Evolutionary conservation across 805 yeast species (phyloP), one percentile per base, ranked within the genome.

Genomic region (Yarrowia keelungensis): DNA sequence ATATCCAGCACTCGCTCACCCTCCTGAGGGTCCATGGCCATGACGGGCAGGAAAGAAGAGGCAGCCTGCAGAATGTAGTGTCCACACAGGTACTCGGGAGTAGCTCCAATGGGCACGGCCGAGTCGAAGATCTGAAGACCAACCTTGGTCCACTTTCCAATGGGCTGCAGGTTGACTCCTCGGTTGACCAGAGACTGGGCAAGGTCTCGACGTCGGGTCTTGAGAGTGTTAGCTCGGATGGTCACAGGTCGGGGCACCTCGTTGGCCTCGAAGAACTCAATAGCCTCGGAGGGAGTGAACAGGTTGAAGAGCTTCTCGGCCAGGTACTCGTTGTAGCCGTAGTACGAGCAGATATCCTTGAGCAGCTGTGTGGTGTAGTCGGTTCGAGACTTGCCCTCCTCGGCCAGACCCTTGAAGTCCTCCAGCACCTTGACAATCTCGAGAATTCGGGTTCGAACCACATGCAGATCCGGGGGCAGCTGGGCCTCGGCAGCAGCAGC

Each of bases 101-200:
- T 95, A 54, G 99, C 99, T 79, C 99, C 99, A 74, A 95, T 91
- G 53, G 99, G 99, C n/a, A 95, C 98, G 79, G 93, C 98, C 32
- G 98, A 93, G 77, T 95, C 99, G 78, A 94, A 95, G 67, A 95
- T 89, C 80, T 95, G 99, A 72, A 95, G 83, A 71, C 99, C 99
- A 65, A 95, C 98, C 80, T 95, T 95, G 32, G 98, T 92, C 99
- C 99, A 95, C 50, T 90, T 82, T 64, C 98, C 98, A 74, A 95
- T 92, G 54, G 98, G 98, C 80, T 95, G 98, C 74, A 95, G 83
- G 77, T 95, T 95, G 71, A 94, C 99, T 78, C 99, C 99, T 76
- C 97, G 88, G 80, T 94, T 94, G 69, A 94, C 97, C 71, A 95
- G 84, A 15, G 95, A 87, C 79, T 95, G 98, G 2, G 97, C 98